phyloP scores from a whole-genome alignment of 2,329 filamentous ascomycete species.

The Aspergillus terreus region DNA sequence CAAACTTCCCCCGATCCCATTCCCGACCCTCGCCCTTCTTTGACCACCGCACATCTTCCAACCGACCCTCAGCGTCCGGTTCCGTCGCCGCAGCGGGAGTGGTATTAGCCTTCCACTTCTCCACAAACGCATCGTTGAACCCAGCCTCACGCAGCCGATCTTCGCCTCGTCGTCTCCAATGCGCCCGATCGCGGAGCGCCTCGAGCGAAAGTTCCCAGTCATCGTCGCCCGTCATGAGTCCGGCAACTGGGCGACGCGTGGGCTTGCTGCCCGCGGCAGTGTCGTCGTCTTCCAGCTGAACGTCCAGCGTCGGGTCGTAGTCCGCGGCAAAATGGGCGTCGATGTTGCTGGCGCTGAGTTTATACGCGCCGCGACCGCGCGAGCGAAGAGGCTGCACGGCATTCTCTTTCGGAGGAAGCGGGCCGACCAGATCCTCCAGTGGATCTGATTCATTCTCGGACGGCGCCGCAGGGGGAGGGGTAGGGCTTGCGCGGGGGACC shows the following conservation, averaged over 20 bases:
- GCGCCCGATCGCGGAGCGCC: conserved; percentile 72
- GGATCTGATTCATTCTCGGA: conserved; percentile 59
- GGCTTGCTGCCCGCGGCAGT: conserved; percentile 56
- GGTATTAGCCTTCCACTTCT: conserved; percentile 64
- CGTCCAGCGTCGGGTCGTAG: conserved; percentile 53
- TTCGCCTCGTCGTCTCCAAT: conserved; percentile 71
- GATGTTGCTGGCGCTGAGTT: conserved; percentile 61
- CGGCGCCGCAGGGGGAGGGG: not conserved
- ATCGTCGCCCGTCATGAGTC: conserved; percentile 50
- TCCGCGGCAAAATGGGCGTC: conserved; percentile 72
- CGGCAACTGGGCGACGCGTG: conserved; percentile 36
- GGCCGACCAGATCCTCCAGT: conserved; percentile 72
- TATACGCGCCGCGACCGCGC: conserved; percentile 68
- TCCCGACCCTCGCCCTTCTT: conserved; percentile 65
- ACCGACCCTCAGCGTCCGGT: conserved; percentile 50
- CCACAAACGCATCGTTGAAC: conserved; percentile 71
- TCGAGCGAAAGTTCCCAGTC: conserved; percentile 81
- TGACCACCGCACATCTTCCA: conserved; percentile 70
- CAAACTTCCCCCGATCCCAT: conserved; percentile 63
- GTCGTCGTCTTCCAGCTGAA: conserved; percentile 45
- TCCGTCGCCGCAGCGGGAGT: conserved; percentile 47
- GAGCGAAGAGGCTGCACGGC: conserved; percentile 42
- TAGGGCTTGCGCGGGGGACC: not conserved
- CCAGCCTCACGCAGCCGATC: conserved; percentile 73
- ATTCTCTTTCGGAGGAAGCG: conserved; percentile 50